Base-by-base conservation (phyloP, 2,329 filamentous ascomycete genomes). In the Didymella glomerata region DNA sequence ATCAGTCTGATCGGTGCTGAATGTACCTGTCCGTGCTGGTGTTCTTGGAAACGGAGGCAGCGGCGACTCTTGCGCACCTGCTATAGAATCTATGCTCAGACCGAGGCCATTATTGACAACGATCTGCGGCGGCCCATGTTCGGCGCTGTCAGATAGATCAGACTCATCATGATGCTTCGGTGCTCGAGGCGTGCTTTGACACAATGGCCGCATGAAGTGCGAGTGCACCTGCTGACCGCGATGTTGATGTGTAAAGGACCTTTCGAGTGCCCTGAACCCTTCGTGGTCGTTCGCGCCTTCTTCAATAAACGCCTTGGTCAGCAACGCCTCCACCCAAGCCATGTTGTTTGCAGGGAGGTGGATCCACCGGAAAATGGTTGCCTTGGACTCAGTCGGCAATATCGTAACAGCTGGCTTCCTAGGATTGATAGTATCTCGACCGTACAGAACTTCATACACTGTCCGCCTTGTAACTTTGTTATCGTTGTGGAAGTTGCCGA, bases 281-380 rank as follows among this genome's bases (percentile, higher is more conserved):
- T 88, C 85, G 1, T 88, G 82, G 68, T 89, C 86, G n/a, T 81
- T 81, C 16, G 83, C 82, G 0, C 85, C 85, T 36, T 85, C 84
- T 69, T 89, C 87, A 32, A 89, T 84, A 64, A 89, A 89, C 8
- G 82, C 82, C 63, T 89, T 89, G 1, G 86, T 85, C n/a, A 89
- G 75, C 1, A 89, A 76, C 0, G 85, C 82, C 72, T 89, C 86
- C 4, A 86, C 83, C 87, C 87, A 89, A 1, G 83, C 82, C 67
- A 86, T 82, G 68, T 86, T 82, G 54, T 81, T 81, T 0, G 77
- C 79, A 16, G 79, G 79, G 5, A 81, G 66, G 66, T 81, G 79
- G 32, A 81, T 80, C 79, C 79, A 81, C 20, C 79, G 68, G 40
- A 81, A 80, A 24, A 66, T 72, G 14, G 78, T 78, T 10, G 75